phyloP scores from a whole-genome alignment of 768 basidiomycete species.

The Hygrophoropsis aurantiaca region DNA sequence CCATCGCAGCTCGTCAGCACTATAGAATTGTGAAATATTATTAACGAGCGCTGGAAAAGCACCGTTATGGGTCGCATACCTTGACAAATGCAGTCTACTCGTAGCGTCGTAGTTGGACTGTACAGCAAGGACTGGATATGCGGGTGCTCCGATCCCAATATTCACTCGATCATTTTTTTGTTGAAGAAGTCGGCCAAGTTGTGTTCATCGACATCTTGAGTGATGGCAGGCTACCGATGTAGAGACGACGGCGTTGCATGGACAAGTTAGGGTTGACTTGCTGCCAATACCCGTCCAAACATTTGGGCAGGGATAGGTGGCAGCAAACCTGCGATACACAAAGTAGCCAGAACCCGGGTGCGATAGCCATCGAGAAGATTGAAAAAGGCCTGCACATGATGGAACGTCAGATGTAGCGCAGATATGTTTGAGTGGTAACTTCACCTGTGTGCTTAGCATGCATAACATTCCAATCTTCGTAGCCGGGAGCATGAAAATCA shows the following conservation, averaged over 20 bases:
- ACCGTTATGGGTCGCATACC: slow-evolving; percentile 44
- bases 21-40: slow-evolving; percentile 81
- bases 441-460: slow-evolving; percentile 98
- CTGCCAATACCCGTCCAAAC: slow-evolving; percentile 83
- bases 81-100: slow-evolving; percentile 99
- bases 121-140: slow-evolving; percentile 89
- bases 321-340: slow-evolving; percentile 78
- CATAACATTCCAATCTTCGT: slow-evolving; percentile 91
- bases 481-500: slow-evolving; percentile 95
- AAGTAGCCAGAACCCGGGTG: slow-evolving; percentile 80
- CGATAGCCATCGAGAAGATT: slow-evolving; percentile 94
- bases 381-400: slow-evolving; percentile 72
- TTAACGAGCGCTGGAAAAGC: not conserved
- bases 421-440: slow-evolving; percentile 12
- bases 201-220: slow-evolving; percentile 90
- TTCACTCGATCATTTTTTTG: slow-evolving; percentile 91
- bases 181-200: slow-evolving; percentile 95
- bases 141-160: slow-evolving; percentile 79
- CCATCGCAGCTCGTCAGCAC: slow-evolving; percentile 93
- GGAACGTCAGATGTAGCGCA: slow-evolving; percentile 9
- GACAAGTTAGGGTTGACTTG: slow-evolving; percentile 88
- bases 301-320: slow-evolving; percentile 82
- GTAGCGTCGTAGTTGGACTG: slow-evolving; percentile 98
- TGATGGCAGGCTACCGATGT: slow-evolving; percentile 98
- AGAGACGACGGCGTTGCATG: slow-evolving; percentile 90